Evolutionary conservation across 1,284 basidiomycete species (phyloP).

Genomic region (Phenoliferia sp.): DNA sequence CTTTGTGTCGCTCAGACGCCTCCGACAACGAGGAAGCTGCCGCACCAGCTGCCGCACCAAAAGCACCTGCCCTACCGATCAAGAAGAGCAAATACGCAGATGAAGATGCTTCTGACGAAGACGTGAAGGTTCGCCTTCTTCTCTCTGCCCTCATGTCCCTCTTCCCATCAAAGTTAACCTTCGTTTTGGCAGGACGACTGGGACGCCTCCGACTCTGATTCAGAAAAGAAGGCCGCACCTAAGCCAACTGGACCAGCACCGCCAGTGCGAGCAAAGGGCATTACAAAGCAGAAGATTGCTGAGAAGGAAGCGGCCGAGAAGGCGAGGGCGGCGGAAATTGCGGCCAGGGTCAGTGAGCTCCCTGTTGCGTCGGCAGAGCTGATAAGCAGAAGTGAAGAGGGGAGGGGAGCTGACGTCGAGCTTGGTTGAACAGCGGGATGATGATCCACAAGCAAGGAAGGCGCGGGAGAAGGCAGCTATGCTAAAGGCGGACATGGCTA

Average conservation of each 20-base stretch:
- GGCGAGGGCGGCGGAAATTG: constrained; percentile 39
- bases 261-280: constrained; percentile 70
- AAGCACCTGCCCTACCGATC: constrained; percentile 42
- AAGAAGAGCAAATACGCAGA: constrained; percentile 70
- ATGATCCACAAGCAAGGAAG: constrained; percentile 69
- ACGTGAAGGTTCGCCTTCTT: constrained; percentile 41
- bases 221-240: constrained; percentile 49
- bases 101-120: constrained; percentile 69
- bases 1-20: constrained; percentile 42
- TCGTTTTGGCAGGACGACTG: constrained; percentile 69
- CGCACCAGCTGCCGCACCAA: constrained; percentile 44
- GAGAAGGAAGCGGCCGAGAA: constrained; percentile 70
- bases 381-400: background rate
- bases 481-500: constrained; percentile 74
- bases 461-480: constrained; percentile 66
- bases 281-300: constrained; percentile 78
- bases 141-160: constrained; percentile 9
- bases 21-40: constrained; percentile 52
- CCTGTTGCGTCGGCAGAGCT: background rate
- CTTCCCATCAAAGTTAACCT: background rate
- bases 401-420: background rate
- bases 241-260: constrained; percentile 34
- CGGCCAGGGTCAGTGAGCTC: constrained; percentile 41
- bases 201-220: constrained; percentile 80
- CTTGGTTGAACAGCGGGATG: constrained; percentile 46